Conservation (phyloP, 768 basidiomycete genomes). For the Agaricus subrufescens region DNA sequence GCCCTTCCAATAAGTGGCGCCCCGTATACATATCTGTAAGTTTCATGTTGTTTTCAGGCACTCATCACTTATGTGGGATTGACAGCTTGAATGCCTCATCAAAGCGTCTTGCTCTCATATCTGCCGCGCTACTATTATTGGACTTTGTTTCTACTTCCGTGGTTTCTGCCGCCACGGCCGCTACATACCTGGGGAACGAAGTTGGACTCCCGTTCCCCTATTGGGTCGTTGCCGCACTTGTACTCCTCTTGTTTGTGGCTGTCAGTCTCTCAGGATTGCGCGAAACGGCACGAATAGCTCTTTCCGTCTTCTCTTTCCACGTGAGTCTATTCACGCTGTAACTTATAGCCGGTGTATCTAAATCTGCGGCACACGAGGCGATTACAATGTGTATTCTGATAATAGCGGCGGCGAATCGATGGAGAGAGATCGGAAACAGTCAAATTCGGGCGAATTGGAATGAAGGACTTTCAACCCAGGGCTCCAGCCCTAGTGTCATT, state of each 20-base stretch:
- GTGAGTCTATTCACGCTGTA: conserved; percentile 27
- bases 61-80: background rate
- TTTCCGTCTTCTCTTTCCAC: conserved; percentile 54
- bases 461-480: conserved; percentile 22
- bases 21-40: conserved; percentile 66
- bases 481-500: conserved; percentile 25
- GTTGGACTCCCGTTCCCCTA: conserved; percentile 51
- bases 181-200: conserved; percentile 63
- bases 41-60: background rate
- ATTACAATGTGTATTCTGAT: conserved; percentile 53
- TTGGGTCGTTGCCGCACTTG: conserved; percentile 46
- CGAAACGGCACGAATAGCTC: conserved; percentile 59
- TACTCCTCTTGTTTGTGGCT: conserved; percentile 48
- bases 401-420: conserved; percentile 43
- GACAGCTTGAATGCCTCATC: conserved; percentile 58
- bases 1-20: conserved; percentile 68
- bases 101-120: conserved; percentile 59
- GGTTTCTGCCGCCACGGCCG: conserved; percentile 71
- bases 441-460: conserved; percentile 56
- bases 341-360: background rate
- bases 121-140: conserved; percentile 61
- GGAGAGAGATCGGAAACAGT: conserved; percentile 42
- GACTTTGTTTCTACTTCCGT: conserved; percentile 68
- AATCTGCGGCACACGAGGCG: conserved; percentile 29
- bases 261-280: conserved; percentile 55